Base-by-base conservation (phyloP, 2,329 filamentous ascomycete genomes). In the Neocatenulostroma microsporum region DNA sequence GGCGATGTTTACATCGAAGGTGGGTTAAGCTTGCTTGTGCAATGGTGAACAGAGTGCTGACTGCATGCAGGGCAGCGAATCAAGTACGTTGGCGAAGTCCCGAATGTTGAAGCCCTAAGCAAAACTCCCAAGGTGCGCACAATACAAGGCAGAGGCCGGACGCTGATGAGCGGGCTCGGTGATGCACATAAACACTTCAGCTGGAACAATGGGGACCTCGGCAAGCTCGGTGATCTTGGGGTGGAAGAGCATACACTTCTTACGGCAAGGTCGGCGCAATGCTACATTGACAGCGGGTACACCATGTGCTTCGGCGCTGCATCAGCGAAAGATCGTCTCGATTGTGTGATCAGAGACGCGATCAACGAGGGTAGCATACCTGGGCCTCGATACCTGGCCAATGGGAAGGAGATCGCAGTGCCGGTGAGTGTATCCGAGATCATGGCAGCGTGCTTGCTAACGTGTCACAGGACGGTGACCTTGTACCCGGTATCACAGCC, bases 251-350 rank as follows among this genome's bases (percentile, higher is more conserved):
- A 73, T 42, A 63, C 63, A 0, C 50, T 72, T 0, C 43, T 67
- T 4, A 69, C 68, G 0, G 62, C 63, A 3, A 54, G 57, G 20
- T 58, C 54, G 21, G 69, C 69, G 0, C 55, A 62, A 45, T 62
- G 56, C 29, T 72, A 64, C 41, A 49, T 70, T 6, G 68, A 72
- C 45, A 68, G 61, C 3, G 69, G 68, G 1, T 71, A 70, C 47
- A 72, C 68, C 0, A 70, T 70, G 66, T 67, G 62, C 35, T 70
- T 63, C 33, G 67, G 67, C 2, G 67, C 67, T 1, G 67, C 67
- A 3, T 65, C 66, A 3, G 67, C 67, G 1, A 66, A 69, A 36
- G 58, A 65, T 9, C 53, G 66, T 9, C 53, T 70, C 0, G 69
- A 72, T 40, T 46, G 64, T 11, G 69, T 69, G 2, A 61, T 72